A percentile compares a stretch with the other conserved stretches of the same genome.
phyloP scores from a whole-genome alignment of 495 filamentous ascomycete species.

The Platismatia glauca region DNA sequence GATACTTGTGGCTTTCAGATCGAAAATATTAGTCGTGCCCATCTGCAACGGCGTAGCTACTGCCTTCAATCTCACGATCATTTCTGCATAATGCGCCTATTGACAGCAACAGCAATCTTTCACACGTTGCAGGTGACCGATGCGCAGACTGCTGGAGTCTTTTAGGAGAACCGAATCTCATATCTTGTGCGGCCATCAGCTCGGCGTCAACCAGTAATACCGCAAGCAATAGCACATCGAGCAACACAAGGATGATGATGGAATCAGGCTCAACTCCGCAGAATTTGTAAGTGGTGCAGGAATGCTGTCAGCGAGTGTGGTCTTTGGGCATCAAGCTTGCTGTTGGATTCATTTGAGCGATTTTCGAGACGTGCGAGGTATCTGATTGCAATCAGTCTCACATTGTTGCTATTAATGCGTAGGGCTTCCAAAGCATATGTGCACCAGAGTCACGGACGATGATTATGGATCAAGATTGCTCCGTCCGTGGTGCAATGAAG shows the following conservation, averaged over 20 bases:
- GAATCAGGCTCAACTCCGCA: not conserved
- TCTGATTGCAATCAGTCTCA: no score
- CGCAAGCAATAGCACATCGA: not conserved
- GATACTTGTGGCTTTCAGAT: constrained; percentile 37
- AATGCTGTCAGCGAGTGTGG: not conserved
- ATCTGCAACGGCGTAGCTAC: constrained; percentile 21
- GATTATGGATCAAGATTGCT: not conserved
- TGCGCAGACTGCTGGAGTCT: constrained; percentile 15
- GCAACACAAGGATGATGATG: not conserved
- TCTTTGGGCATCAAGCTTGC: not conserved
- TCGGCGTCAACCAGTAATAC: not conserved
- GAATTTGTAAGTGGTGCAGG: constrained; percentile 7
- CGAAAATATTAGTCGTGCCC: constrained; percentile 32
- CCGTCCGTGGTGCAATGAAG: not conserved
- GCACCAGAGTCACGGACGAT: not conserved
- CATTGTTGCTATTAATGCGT: no score
- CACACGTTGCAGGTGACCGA: constrained; percentile 7
- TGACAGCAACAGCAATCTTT: constrained; percentile 2
- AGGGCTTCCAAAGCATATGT: not conserved
- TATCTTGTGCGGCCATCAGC: constrained; percentile 17
- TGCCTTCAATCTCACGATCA: constrained; percentile 22
- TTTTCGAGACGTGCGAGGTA: not conserved
- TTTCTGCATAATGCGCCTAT: constrained; percentile 16
- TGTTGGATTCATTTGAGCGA: not conserved
- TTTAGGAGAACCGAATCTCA: constrained; percentile 25